Conservation (phyloP, 352 stramenopile genomes). For the Pythium myriotylum region DNA sequence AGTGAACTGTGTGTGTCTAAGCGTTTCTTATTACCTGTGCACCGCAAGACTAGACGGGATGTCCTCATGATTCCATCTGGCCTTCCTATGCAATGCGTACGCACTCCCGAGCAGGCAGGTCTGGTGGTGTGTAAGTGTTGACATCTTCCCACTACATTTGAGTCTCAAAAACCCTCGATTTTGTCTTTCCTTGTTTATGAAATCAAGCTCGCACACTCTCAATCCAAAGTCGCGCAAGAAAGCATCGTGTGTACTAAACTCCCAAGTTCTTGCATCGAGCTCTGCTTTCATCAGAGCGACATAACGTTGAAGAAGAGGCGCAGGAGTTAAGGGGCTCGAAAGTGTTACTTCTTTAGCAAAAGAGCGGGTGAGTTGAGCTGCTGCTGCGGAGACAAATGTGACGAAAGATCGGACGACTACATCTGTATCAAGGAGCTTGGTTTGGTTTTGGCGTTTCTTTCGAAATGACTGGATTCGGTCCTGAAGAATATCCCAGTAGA, state of each 20-base stretch:
- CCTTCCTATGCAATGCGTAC: conserved; percentile 12
- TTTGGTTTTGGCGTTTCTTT: conserved; percentile 1
- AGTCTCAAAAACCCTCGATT: not conserved
- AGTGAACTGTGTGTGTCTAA: too few relatives aligned
- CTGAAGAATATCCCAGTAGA: conserved; percentile 5
- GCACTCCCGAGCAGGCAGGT: conserved; percentile 10
- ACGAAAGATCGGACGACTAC: conserved; percentile 13
- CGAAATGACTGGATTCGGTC: conserved; percentile 11
- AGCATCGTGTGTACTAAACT: not conserved
- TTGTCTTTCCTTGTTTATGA: conserved; percentile 8
- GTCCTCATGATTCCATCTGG: conserved; percentile 16
- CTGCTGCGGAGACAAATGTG: conserved; percentile 10
- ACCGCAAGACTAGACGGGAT: not conserved
- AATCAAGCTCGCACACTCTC: conserved; percentile 15
- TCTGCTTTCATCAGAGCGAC: conserved; percentile 12
- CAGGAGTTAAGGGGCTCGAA: not conserved
- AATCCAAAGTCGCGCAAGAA: conserved; percentile 13
- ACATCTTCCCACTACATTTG: conserved; percentile 7
- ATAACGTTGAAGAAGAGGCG: conserved; percentile 8
- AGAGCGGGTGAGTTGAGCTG: conserved; percentile 1
- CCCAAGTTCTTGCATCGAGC: not conserved
- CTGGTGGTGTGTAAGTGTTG: conserved; percentile 10
- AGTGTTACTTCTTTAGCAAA: not conserved
- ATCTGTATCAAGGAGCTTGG: conserved; percentile 12
- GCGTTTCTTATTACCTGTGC: too few relatives aligned